These are phyloP conservation scores for Paraphaeosphaeria minitans DNA, from an alignment of 2,329 filamentous ascomycete genomes.

Conservation along the genomic window DNA sequence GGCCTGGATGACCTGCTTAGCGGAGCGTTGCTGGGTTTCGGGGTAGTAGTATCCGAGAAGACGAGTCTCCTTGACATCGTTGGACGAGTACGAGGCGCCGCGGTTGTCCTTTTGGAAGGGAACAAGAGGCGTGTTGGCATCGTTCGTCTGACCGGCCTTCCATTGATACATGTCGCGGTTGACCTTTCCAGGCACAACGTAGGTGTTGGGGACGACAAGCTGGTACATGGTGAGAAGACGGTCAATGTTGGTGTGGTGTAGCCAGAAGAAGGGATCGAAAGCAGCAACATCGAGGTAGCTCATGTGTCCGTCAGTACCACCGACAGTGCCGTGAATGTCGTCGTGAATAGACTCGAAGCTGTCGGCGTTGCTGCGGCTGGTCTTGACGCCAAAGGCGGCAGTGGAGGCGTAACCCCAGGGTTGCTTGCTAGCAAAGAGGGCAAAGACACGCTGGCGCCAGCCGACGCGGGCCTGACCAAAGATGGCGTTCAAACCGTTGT, in stretches of 20 bases:
- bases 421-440: conserved; percentile 41
- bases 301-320: conserved; percentile 68
- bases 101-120: conserved; percentile 40
- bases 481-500: conserved; percentile 41
- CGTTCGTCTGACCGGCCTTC: conserved; percentile 54
- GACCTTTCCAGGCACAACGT: conserved; percentile 57
- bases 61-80: conserved; percentile 38
- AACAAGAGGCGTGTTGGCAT: conserved; percentile 56
- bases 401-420: conserved; percentile 39
- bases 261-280: conserved; percentile 70
- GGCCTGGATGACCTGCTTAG: conserved; percentile 29
- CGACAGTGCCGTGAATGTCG: conserved; percentile 40
- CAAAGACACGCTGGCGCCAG: conserved; percentile 45
- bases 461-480: conserved; percentile 36
- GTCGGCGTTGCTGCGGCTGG: conserved; percentile 38
- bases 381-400: conserved; percentile 36
- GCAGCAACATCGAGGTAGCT: conserved; percentile 73
- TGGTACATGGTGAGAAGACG: conserved; percentile 76
- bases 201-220: conserved; percentile 71
- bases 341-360: conserved; percentile 47
- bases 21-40: conserved; percentile 34
- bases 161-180: conserved; percentile 41
- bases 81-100: conserved; percentile 54
- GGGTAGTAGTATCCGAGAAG: conserved; percentile 52
- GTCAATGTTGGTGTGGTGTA: conserved; percentile 48